Percentiles rank a stretch among this genome's conserved stretches.
Conservation (phyloP, 305 asterid species). For the Fraxinus floribunda region DNA sequence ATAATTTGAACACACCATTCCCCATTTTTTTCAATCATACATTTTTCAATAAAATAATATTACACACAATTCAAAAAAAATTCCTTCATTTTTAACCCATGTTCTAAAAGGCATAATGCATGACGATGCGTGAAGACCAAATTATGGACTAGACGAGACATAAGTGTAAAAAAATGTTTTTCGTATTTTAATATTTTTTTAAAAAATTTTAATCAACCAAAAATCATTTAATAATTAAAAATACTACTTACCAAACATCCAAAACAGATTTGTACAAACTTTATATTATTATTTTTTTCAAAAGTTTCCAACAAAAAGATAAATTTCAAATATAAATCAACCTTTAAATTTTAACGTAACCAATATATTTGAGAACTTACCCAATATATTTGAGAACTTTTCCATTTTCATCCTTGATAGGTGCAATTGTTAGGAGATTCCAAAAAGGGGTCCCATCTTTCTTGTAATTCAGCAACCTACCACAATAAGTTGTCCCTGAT, state of each 20-base stretch:
- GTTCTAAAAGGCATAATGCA: too few relatives aligned
- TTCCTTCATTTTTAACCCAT: too few relatives aligned
- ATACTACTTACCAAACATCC: too few relatives aligned
- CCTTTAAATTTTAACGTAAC: not conserved
- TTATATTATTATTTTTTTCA: too few relatives aligned
- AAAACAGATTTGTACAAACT: not conserved
- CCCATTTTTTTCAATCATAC: not conserved
- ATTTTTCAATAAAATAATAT: not conserved
- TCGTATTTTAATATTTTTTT: too few relatives aligned
- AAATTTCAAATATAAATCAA: too few relatives aligned
- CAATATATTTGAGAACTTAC: slow-evolving; percentile 27
- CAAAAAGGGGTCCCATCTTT: slow-evolving; percentile 94
- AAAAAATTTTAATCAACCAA: not conserved
- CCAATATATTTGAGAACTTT: slow-evolving; percentile 87
- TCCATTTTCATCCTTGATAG: slow-evolving; percentile 86
- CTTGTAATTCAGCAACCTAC: slow-evolving; percentile 88
- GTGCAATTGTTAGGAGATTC: slow-evolving; percentile 92
- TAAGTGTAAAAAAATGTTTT: too few relatives aligned
- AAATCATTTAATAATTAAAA: too few relatives aligned
- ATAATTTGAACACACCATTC: not conserved
- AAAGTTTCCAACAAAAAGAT: not conserved
- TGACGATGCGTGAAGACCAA: too few relatives aligned
- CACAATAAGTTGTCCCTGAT: slow-evolving; percentile 64
- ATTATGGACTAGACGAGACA: too few relatives aligned
- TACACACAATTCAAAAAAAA: too few relatives aligned